These are phyloP conservation scores for Gynandropsis gynandra DNA, from an alignment of 345 rosid species.

Conservation along the genomic window DNA sequence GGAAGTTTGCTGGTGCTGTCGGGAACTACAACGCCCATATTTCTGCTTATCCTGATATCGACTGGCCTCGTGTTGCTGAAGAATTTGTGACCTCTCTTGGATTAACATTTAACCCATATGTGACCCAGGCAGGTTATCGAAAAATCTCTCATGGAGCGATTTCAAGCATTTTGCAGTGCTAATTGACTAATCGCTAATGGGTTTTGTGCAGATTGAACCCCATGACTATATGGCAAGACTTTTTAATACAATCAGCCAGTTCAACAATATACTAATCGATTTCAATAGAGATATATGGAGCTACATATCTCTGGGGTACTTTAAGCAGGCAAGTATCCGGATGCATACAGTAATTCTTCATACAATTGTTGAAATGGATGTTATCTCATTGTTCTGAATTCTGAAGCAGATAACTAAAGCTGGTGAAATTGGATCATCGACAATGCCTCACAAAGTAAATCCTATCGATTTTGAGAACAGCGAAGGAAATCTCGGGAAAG, in stretches of 20 bases:
- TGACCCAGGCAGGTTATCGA: constrained; percentile 57
- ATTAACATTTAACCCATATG: constrained; percentile 76
- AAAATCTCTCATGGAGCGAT: background rate
- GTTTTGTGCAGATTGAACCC: constrained; percentile 59
- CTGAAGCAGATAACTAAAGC: constrained; percentile 70
- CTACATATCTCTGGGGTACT: constrained; percentile 76
- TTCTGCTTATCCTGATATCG: constrained; percentile 62
- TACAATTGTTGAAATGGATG: background rate
- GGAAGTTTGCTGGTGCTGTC: constrained; percentile 96
- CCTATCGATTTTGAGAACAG: constrained; percentile 96
- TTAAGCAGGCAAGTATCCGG: constrained; percentile 63
- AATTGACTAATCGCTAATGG: constrained; percentile 3
- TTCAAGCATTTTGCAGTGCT: background rate
- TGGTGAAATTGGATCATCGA: constrained; percentile 90
- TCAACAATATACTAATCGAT: constrained; percentile 60
- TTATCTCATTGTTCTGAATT: constrained; percentile 10
- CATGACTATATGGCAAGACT: constrained; percentile 84
- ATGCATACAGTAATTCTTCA: background rate
- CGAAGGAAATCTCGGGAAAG: constrained; percentile 92
- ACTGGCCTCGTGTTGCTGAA: constrained; percentile 71
- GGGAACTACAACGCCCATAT: constrained; percentile 96
- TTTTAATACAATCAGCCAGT: constrained; percentile 44
- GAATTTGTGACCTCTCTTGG: constrained; percentile 86
- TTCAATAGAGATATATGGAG: constrained; percentile 89
- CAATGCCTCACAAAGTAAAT: constrained; percentile 98